A percentile compares a stretch with the other conserved stretches of the same genome.
Conservation (phyloP, 169 alveolate species). For the Perkinsus chesapeaki region DNA sequence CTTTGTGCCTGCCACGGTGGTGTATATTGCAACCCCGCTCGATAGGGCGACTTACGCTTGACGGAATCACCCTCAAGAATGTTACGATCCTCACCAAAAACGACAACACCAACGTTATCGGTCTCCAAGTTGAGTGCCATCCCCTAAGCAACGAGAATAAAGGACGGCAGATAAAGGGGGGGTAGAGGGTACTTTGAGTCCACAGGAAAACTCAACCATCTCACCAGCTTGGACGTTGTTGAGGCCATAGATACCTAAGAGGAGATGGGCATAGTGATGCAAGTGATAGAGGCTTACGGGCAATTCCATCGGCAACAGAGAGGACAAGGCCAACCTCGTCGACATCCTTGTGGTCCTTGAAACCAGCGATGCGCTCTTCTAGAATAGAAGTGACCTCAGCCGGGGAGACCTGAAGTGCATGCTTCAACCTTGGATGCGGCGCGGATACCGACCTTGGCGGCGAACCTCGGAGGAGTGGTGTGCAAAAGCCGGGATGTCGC, state of each 20-base stretch:
- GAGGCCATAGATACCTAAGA: constrained; percentile 74
- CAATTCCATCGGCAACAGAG: constrained; percentile 90
- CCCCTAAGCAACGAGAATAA: constrained; percentile 68
- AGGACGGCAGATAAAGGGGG: constrained; percentile 42
- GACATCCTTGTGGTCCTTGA: constrained; percentile 69
- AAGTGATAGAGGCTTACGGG: constrained; percentile 31
- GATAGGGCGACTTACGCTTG: neutral
- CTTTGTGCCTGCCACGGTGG: constrained; percentile 77
- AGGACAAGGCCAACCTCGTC: constrained; percentile 86
- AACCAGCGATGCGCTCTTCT: constrained; percentile 51
- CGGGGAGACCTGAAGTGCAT: constrained; percentile 53
- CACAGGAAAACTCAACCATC: constrained; percentile 84
- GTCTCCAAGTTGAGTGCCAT: constrained; percentile 95
- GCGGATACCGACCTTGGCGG: neutral
- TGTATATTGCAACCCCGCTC: too few relatives aligned
- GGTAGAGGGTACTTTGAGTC: constrained; percentile 25
- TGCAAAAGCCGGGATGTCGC: neutral
- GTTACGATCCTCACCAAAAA: constrained; percentile 91
- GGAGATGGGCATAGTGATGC: neutral
- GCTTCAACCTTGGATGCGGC: neutral
- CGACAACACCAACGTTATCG: constrained; percentile 95
- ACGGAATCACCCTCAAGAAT: constrained; percentile 91
- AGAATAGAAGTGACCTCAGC: constrained; percentile 56
- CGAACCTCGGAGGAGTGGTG: neutral
- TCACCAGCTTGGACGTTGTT: constrained; percentile 89